Conservation (phyloP, 441 rosid genomes). For the Mallotus japonicus region DNA sequence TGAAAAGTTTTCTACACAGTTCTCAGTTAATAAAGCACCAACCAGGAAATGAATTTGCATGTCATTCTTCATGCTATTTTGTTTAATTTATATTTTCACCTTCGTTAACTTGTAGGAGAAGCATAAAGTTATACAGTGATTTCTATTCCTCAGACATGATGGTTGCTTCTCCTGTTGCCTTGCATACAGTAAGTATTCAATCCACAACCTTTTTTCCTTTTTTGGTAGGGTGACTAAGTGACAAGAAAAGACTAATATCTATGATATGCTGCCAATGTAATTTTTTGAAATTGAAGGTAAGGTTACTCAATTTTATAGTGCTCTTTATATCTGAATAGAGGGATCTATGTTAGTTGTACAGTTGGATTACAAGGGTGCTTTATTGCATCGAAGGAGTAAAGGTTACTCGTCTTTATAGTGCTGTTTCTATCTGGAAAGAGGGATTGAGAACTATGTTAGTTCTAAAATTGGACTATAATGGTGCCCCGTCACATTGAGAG, state of each 20-base stretch:
- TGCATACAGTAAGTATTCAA: conserved; percentile 50
- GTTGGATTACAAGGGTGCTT: neutral
- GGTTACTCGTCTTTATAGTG: no score
- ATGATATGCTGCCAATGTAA: neutral
- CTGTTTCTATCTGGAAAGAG: neutral
- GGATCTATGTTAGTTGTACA: neutral
- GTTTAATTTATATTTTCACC: neutral
- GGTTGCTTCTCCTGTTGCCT: conserved; percentile 84
- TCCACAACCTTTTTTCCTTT: neutral
- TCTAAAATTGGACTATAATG: neutral
- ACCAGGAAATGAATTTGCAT: neutral
- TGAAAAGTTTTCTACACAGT: neutral
- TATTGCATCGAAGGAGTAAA: neutral
- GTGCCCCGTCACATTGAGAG: neutral
- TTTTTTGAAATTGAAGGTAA: neutral
- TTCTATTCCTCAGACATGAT: conserved; percentile 90
- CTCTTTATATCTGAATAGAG: neutral
- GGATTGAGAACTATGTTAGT: neutral
- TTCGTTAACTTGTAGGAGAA: conserved; percentile 51
- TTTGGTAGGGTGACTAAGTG: neutral
- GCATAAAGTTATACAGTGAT: conserved; percentile 80
- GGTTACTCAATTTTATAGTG: neutral
- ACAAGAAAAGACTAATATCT: neutral
- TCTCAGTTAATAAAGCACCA: neutral
- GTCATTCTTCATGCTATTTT: neutral